Evolutionary conservation across 495 filamentous ascomycete genomes (phyloP).

Genomic region (Aspergillus funiculosus): DNA sequence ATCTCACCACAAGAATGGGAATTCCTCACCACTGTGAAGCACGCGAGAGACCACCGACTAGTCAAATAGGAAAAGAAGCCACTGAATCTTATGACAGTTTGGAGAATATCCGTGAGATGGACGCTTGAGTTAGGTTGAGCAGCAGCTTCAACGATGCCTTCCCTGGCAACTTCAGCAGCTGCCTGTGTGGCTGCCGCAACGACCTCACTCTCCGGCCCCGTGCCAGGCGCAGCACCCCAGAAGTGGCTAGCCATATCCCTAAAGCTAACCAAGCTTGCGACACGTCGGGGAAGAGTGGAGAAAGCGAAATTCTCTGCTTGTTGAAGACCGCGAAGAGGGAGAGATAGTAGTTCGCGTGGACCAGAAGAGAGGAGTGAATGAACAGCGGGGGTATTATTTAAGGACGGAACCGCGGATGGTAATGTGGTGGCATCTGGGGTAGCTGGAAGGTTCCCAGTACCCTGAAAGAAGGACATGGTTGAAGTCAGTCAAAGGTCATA

Average conservation of each 20-base stretch:
- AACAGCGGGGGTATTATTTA: slow-evolving; percentile 23
- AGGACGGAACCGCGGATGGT: slow-evolving; percentile 9
- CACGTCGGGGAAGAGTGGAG: slow-evolving; percentile 32
- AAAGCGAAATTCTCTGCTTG: slow-evolving; percentile 36
- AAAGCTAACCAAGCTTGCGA: slow-evolving; percentile 30
- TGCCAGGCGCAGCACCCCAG: slow-evolving; percentile 25
- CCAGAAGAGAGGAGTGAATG: slow-evolving; percentile 28
- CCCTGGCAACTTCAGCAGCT: slow-evolving; percentile 27
- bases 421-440: slow-evolving; percentile 10
- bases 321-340: slow-evolving; percentile 36
- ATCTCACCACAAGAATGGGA: background rate
- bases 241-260: slow-evolving; percentile 22
- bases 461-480: slow-evolving; percentile 15
- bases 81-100: slow-evolving; percentile 56
- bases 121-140: slow-evolving; percentile 25
- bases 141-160: slow-evolving; percentile 26
- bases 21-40: slow-evolving; percentile 62
- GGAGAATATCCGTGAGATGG: slow-evolving; percentile 34
- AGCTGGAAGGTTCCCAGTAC: background rate
- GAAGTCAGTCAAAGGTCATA: background rate
- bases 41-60: slow-evolving; percentile 87
- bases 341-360: slow-evolving; percentile 30
- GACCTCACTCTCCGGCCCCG: slow-evolving; percentile 23
- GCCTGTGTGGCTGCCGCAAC: slow-evolving; percentile 26
- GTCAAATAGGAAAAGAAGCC: slow-evolving; percentile 88